A percentile compares a stretch with the other conserved stretches of the same genome.
phyloP scores from a whole-genome alignment of 495 filamentous ascomycete genomes.

The Haplographium delicatum region DNA sequence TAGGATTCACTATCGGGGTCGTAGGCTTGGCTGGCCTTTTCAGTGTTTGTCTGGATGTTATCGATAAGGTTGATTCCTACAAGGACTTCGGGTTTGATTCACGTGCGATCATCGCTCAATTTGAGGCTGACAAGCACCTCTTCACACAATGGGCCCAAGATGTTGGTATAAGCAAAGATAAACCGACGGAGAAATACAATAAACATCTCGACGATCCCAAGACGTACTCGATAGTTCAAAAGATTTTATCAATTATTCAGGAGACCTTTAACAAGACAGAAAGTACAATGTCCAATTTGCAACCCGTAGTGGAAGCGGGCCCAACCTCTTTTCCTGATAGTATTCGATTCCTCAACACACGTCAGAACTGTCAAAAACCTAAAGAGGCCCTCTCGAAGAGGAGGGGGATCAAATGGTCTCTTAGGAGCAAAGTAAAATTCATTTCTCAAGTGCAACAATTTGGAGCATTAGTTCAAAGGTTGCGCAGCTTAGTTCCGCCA shows the following conservation, averaged over 20 bases:
- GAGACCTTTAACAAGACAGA: constrained; percentile 10
- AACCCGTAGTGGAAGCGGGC: neutral
- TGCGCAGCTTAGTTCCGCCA: constrained; percentile 12
- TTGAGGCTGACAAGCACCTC: constrained; percentile 12
- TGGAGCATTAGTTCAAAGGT: constrained; percentile 9
- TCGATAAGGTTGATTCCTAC: constrained; percentile 19
- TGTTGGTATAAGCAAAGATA: constrained; percentile 1
- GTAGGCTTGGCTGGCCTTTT: constrained; percentile 18
- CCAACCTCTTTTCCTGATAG: neutral
- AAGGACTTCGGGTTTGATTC: constrained; percentile 13
- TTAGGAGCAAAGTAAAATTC: constrained; percentile 12
- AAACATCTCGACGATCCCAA: constrained; percentile 6
- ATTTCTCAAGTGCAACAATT: constrained; percentile 12
- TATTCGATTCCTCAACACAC: neutral
- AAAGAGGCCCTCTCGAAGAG: constrained; percentile 1
- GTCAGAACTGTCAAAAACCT: neutral
- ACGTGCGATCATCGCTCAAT: constrained; percentile 8
- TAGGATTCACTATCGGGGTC: constrained; percentile 9
- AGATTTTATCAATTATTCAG: constrained; percentile 6
- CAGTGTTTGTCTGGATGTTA: constrained; percentile 10
- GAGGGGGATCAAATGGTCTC: constrained; percentile 12
- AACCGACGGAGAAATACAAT: neutral
- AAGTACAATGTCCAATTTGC: neutral
- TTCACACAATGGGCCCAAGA: constrained; percentile 14
- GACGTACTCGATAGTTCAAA: constrained; percentile 1